Evolutionary conservation across 78 protist genomes (phyloP), one percentile per base, ranked within the genome.

Genomic region (Parvularia atlantis): DNA sequence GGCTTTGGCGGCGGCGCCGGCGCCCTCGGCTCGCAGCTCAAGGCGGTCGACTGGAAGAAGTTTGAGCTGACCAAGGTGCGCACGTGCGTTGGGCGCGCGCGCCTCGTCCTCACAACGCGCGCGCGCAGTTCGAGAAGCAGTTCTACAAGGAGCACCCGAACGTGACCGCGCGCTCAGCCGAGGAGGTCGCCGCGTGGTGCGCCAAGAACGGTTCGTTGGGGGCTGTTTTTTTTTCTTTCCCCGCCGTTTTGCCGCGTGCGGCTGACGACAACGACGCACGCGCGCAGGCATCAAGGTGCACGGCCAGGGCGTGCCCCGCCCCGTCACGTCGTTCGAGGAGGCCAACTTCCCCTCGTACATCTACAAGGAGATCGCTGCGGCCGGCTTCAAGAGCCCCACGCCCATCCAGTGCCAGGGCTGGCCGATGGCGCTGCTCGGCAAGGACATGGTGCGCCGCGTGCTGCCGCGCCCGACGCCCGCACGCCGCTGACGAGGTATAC

Each of bases 381-480:
- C 67, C 26, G 89, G 89, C 13, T 97, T 93, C 66, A 20, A 73
- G 0, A 59, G 39, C 5, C 99, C 99, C n/a, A 86, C 99, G 10
- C 61, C 90, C 5, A 95, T 95, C 62, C 99, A 97, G 83, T 33
- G 89, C 0, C 94, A 84, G 63, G 81, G 91, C 5, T 95, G 99
- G 99, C 99, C 99, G 2, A 76, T 81, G 11, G 88, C 89, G 13
- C 67, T 95, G 50, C 1, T 69, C 0, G 96, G 97, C 44, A 46
- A 71, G 30, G 96, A 95, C 73, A 46, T 92, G 46, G 62, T 95
- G n/a, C n/a, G n/a, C n/a, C n/a, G n/a, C n/a, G n/a, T n/a, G n/a
- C n/a, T n/a, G n/a, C n/a, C n/a, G n/a, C n/a, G n/a, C n/a, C n/a
- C n/a, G n/a, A n/a, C n/a, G n/a, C n/a, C n/a, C n/a, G n/a, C n/a